These are phyloP conservation scores for Paratrypanosoma confusum DNA, from an alignment of 208 protist species.

Conservation along the genomic window DNA sequence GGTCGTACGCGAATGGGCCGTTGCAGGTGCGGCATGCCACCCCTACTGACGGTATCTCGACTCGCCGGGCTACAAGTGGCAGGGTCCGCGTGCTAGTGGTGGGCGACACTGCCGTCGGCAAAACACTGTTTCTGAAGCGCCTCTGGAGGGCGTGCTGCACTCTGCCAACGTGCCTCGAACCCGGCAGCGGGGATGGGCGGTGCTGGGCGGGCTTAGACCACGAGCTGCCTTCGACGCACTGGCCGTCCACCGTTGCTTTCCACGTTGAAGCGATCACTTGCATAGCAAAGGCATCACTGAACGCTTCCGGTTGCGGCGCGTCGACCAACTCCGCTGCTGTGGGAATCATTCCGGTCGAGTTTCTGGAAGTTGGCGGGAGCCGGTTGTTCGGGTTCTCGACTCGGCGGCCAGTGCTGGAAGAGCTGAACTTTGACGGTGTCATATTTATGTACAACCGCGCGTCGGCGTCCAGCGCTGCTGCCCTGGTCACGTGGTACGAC, in stretches of 20 bases:
- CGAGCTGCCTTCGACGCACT: too few species aligned
- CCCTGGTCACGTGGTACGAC: conserved; percentile 41
- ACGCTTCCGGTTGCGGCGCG: neutral
- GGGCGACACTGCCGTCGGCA: conserved; percentile 64
- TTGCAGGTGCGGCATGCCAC: too few species aligned
- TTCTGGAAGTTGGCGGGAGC: conserved; percentile 67
- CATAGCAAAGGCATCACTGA: too few species aligned
- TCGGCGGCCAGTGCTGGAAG: conserved; percentile 26
- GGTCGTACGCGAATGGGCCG: too few species aligned
- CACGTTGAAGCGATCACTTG: too few species aligned
- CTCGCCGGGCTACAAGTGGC: too few species aligned
- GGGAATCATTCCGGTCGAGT: conserved; percentile 19
- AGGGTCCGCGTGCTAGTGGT: conserved; percentile 70
- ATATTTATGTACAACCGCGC: conserved; percentile 63
- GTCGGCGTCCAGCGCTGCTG: conserved; percentile 39
- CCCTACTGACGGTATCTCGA: too few species aligned
- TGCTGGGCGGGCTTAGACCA: too few species aligned
- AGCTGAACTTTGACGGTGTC: conserved; percentile 57
- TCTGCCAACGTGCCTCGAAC: too few species aligned
- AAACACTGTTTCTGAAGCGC: conserved; percentile 63
- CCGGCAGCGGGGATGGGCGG: too few species aligned
- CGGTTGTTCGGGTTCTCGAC: conserved; percentile 35
- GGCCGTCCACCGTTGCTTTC: too few species aligned
- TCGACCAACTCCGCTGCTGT: conserved; percentile 6
- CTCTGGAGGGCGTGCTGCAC: too few species aligned